Percentiles rank a stretch among this genome's conserved stretches.
phyloP scores from a whole-genome alignment of 352 stramenopile genomes.

The Thalassiosira mediterranea region DNA sequence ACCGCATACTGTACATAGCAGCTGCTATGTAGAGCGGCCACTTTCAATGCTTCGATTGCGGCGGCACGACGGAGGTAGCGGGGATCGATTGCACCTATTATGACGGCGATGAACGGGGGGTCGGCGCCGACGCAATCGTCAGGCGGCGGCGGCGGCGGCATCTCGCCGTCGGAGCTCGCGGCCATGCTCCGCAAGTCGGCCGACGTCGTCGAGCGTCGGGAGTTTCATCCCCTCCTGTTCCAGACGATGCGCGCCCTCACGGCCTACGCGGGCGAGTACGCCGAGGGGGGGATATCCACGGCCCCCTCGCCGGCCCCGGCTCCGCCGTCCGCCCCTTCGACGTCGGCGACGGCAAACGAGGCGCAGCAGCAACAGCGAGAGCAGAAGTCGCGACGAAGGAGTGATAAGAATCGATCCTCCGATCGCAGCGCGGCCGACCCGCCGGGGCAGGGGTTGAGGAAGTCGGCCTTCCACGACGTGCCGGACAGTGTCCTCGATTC shows the following conservation, averaged over 20 bases:
- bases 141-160: not conserved
- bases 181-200: slow-evolving; percentile 68
- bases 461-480: slow-evolving; percentile 10
- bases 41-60: too few relatives aligned
- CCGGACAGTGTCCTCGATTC: slow-evolving; percentile 7
- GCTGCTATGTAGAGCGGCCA: too few relatives aligned
- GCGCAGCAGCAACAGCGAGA: not conserved
- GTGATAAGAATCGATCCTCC: not conserved
- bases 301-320: not conserved
- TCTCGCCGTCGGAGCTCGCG: slow-evolving; percentile 47
- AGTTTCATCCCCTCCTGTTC: slow-evolving; percentile 68
- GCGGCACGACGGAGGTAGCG: not conserved
- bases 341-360: not conserved
- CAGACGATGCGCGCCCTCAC: slow-evolving; percentile 64
- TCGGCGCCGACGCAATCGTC: not conserved
- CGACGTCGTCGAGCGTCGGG: slow-evolving; percentile 60
- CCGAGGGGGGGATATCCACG: slow-evolving; percentile 19
- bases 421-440: too few relatives aligned
- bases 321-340: too few relatives aligned
- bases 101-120: slow-evolving; percentile 23
- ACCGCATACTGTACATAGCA: too few relatives aligned
- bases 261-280: slow-evolving; percentile 55
- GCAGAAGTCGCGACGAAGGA: not conserved
- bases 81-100: not conserved
- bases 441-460: too few relatives aligned